Percentiles rank a stretch among this genome's conserved stretches.
These are phyloP conservation scores for Choricystis sp. DNA, from an alignment of 139 green algal species.

Conservation along the genomic window DNA sequence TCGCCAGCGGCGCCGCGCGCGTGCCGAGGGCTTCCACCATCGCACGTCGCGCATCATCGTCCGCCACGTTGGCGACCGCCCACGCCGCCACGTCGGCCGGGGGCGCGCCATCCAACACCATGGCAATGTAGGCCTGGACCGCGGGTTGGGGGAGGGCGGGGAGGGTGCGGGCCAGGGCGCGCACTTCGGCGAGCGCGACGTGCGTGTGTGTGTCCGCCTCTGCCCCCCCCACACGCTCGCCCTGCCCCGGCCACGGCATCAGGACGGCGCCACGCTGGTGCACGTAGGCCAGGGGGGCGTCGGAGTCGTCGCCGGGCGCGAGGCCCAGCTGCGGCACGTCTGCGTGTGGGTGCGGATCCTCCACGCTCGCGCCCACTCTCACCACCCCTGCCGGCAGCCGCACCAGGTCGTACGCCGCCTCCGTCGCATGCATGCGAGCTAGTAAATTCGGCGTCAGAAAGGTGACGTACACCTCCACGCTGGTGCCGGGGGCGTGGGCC, in stretches of 20 bases:
- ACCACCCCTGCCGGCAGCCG: not conserved
- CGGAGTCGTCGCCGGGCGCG: too few relatives aligned
- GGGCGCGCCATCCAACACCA: too few relatives aligned
- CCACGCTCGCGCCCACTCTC: not conserved
- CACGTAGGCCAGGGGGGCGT: not conserved
- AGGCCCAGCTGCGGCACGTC: too few relatives aligned
- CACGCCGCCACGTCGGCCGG: too few relatives aligned
- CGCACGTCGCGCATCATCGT: not conserved
- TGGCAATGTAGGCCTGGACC: not conserved
- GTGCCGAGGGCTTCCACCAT: not conserved
- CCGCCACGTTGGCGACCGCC: too few relatives aligned
- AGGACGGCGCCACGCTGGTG: not conserved
- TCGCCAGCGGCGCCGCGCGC: not conserved
- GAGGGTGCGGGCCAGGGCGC: not conserved
- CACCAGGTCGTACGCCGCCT: constrained; percentile 35
- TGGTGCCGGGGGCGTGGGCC: constrained; percentile 25
- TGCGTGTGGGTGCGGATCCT: too few relatives aligned
- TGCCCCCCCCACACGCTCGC: too few relatives aligned
- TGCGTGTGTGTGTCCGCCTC: not conserved
- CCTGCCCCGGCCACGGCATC: not conserved
- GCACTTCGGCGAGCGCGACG: not conserved
- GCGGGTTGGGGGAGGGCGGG: not conserved
- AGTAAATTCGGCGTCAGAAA: constrained; percentile 22
- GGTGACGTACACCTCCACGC: constrained; percentile 28
- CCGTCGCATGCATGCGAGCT: constrained; percentile 36